Conservation (phyloP, 805 yeast species). For the Cyberlindnera veronae region DNA sequence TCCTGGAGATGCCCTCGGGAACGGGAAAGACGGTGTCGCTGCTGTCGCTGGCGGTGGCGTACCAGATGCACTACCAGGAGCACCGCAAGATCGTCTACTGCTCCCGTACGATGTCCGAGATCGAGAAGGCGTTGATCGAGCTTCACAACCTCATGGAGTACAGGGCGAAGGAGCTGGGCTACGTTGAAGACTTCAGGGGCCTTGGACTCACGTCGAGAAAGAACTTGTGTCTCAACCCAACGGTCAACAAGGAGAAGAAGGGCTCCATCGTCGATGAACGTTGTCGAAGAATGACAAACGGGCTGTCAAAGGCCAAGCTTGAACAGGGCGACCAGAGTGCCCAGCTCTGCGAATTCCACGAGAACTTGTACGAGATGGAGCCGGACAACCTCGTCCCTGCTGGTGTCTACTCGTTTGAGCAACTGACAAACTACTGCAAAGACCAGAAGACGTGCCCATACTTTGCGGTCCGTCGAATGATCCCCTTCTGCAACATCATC, state of each 20-base stretch:
- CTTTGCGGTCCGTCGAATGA: slow-evolving; percentile 97
- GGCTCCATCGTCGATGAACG: slow-evolving; percentile 94
- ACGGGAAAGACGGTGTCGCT: slow-evolving; percentile 96
- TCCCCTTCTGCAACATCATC: slow-evolving; percentile 86
- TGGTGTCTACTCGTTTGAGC: slow-evolving; percentile 94
- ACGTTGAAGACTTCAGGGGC: slow-evolving; percentile 87
- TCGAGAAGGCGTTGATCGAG: slow-evolving; percentile 94
- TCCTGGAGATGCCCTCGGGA: slow-evolving; percentile 98
- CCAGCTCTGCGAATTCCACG: slow-evolving; percentile 83
- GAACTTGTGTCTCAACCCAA: slow-evolving; percentile 88
- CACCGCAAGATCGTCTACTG: slow-evolving; percentile 93
- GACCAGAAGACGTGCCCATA: slow-evolving; percentile 87
- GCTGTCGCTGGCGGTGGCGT: slow-evolving; percentile 87
- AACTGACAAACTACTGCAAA: slow-evolving; percentile 72
- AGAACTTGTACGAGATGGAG: slow-evolving; percentile 78
- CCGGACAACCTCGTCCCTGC: slow-evolving; percentile 87
- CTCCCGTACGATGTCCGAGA: slow-evolving; percentile 99
- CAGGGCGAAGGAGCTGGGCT: slow-evolving; percentile 79
- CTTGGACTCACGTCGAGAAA: slow-evolving; percentile 92
- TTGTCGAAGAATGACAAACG: slow-evolving; percentile 93
- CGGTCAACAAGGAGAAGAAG: slow-evolving; percentile 79
- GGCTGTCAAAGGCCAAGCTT: slow-evolving; percentile 68
- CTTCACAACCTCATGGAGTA: slow-evolving; percentile 84
- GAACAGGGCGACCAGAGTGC: slow-evolving; percentile 49
- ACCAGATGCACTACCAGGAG: slow-evolving; percentile 92